Conservation (phyloP, 2,329 filamentous ascomycete genomes). For the Acrodontium crateriforme region DNA sequence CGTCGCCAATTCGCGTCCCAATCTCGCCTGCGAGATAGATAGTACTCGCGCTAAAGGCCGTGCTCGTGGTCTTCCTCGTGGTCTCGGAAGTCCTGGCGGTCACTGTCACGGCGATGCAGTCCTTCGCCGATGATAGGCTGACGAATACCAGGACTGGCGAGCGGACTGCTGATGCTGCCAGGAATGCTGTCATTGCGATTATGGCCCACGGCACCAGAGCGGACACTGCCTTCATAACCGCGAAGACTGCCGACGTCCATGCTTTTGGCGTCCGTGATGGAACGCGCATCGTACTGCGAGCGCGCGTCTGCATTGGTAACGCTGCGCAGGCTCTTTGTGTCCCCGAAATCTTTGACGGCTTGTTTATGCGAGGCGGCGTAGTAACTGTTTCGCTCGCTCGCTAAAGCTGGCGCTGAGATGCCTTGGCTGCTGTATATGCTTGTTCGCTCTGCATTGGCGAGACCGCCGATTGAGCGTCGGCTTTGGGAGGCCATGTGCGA, state of each 20-base stretch:
- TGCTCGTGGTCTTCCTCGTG: too few relatives aligned
- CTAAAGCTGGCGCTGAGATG: slow-evolving; percentile 42
- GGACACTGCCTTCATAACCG: slow-evolving; percentile 68
- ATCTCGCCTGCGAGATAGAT: too few relatives aligned
- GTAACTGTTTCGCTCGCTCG: slow-evolving; percentile 67
- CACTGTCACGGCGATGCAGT: too few relatives aligned
- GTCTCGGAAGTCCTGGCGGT: too few relatives aligned
- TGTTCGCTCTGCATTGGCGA: slow-evolving; percentile 51
- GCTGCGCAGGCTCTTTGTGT: slow-evolving; percentile 19
- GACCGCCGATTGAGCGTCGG: slow-evolving; percentile 39
- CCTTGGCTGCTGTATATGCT: slow-evolving; percentile 45
- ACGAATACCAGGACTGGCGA: slow-evolving; percentile 48
- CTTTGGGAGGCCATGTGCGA: slow-evolving; percentile 32
- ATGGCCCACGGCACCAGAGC: slow-evolving; percentile 66
- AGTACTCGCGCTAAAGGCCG: too few relatives aligned
- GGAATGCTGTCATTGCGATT: slow-evolving; percentile 68
- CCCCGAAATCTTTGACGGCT: slow-evolving; percentile 21
- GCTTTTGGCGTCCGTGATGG: slow-evolving; percentile 12
- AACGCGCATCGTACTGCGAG: slow-evolving; percentile 24
- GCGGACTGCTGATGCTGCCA: slow-evolving; percentile 57
- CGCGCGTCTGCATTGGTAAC: slow-evolving; percentile 24
- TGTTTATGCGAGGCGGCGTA: slow-evolving; percentile 45
- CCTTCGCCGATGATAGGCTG: too few relatives aligned
- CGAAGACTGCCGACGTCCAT: slow-evolving; percentile 53
- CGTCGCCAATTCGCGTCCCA: too few relatives aligned